Base-by-base conservation (phyloP, 2,329 filamentous ascomycete genomes). In the Arthroderma sp. region DNA sequence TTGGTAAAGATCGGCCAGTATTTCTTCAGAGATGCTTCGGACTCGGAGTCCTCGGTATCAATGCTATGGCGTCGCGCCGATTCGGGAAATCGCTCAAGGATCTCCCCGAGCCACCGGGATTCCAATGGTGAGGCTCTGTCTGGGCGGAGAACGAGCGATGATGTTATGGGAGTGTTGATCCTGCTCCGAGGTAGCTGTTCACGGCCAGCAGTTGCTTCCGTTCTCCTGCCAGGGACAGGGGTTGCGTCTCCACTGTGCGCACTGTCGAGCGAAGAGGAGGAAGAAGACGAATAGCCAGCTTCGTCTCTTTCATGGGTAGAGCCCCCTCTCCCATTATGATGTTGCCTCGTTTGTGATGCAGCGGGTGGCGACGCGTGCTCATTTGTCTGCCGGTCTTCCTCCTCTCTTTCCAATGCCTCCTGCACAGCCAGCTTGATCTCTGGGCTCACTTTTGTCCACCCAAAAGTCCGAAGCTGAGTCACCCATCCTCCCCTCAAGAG, bases 401-500 rank as follows among this genome's bases (percentile, higher is more conserved):
- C 80, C 51, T 85, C 80, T 28, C 74, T 74, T 54, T 82, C 78
- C 37, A 86, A 72, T 44, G 80, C 75, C 53, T 81, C 75, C 42
- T 85, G 79, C 3, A 93, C 86, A 51, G 85, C 81, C 56, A 83
- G 81, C 54, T 91, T 80, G 50, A 94, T 83, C 58, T 89, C 82
- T 2, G 83, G 80, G 64, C 81, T 82, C 36, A 91, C 83, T 41
- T 89, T 77, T 37, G 96, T 78, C 71, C 91, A 94, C 8, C 83
- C 86, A 61, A 93, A 95, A 0, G 86, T 91, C 50, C 87, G 84
- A 4, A 98, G 73, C 61, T 95, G 88, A 0, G 85, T 94, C 1
- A 95, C 88, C 84, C 91, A 94, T 9, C 86, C 87, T 39, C 86
- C 83, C 36, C 88, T 80, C 68, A 96, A 79, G 6, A 98, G 74